A percentile compares a stretch with the other conserved stretches of the same genome.
phyloP scores from a whole-genome alignment of 2,329 filamentous ascomycete genomes.

The Penicillium sp. region DNA sequence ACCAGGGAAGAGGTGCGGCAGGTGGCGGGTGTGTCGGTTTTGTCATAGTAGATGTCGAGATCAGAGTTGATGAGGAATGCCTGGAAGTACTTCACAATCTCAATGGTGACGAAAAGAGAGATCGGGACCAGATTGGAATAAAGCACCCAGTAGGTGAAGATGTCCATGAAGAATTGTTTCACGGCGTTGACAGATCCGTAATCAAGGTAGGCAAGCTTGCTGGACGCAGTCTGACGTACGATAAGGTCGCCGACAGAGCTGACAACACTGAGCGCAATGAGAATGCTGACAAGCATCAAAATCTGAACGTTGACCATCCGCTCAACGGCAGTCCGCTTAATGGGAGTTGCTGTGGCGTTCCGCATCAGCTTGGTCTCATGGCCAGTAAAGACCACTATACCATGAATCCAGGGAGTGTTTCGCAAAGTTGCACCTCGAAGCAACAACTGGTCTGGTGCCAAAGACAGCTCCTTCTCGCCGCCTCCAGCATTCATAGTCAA shows the following conservation, averaged over 20 bases:
- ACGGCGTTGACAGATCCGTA: constrained; percentile 67
- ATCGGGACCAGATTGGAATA: constrained; percentile 97
- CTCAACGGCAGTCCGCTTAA: constrained; percentile 97
- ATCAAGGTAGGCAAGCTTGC: constrained; percentile 71
- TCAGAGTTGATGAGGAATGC: constrained; percentile 98
- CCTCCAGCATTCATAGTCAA: constrained; percentile 87
- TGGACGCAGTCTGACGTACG: constrained; percentile 64
- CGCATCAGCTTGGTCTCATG: constrained; percentile 99
- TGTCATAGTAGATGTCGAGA: constrained; percentile 96
- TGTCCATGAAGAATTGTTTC: constrained; percentile 84
- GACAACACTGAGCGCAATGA: constrained; percentile 81
- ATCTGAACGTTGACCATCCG: constrained; percentile 92
- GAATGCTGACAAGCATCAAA: constrained; percentile 80
- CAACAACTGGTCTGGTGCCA: constrained; percentile 90
- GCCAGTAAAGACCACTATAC: constrained; percentile 93
- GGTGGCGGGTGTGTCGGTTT: constrained; percentile 91
- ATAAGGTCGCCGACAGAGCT: constrained; percentile 91
- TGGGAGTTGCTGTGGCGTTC: constrained; percentile 94
- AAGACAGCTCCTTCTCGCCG: constrained; percentile 85
- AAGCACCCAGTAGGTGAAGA: constrained; percentile 97
- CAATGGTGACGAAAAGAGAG: constrained; percentile 95
- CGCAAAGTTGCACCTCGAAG: constrained; percentile 89
- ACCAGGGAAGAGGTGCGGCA: constrained; percentile 96
- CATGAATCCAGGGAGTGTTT: constrained; percentile 97
- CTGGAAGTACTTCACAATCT: constrained; percentile 97